Evolutionary conservation across 208 protist genomes (phyloP).

Genomic region (Leishmania amazonensis): DNA sequence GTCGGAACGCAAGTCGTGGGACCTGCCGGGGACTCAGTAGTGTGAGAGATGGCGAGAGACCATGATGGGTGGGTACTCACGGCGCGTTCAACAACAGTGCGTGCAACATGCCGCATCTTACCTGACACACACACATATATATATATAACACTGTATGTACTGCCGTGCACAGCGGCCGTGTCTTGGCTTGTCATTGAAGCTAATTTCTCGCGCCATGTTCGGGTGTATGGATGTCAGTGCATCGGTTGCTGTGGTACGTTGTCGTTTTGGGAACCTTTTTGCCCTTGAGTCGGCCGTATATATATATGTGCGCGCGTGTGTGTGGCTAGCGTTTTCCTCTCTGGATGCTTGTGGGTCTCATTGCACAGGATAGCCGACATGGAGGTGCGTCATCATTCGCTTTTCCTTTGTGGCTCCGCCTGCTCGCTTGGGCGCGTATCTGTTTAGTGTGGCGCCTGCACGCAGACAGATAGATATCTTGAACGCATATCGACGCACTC

Average conservation of each 20-base stretch:
- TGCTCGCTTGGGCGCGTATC: background rate
- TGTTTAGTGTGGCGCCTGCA: background rate
- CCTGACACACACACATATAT: background rate
- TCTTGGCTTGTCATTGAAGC: no score
- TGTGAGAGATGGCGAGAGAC: background rate
- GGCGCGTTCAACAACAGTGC: background rate
- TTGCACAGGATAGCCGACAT: background rate
- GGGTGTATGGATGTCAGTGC: background rate
- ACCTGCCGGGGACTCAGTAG: slow-evolving; percentile 20
- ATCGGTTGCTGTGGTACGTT: background rate
- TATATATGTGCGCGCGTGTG: background rate
- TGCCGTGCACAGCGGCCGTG: no score
- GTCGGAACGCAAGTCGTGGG: slow-evolving; percentile 33
- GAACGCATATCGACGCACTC: background rate
- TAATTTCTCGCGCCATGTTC: background rate
- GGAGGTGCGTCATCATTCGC: background rate
- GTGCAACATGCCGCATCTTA: background rate
- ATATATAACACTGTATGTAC: background rate
- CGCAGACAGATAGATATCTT: background rate
- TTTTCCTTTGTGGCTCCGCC: background rate
- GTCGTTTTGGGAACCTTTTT: background rate
- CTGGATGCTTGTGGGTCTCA: background rate
- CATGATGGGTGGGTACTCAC: background rate
- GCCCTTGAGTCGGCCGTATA: background rate
- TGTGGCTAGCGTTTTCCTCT: background rate